Conservation (phyloP, 345 rosid genomes). For the Laguncularia racemosa region DNA sequence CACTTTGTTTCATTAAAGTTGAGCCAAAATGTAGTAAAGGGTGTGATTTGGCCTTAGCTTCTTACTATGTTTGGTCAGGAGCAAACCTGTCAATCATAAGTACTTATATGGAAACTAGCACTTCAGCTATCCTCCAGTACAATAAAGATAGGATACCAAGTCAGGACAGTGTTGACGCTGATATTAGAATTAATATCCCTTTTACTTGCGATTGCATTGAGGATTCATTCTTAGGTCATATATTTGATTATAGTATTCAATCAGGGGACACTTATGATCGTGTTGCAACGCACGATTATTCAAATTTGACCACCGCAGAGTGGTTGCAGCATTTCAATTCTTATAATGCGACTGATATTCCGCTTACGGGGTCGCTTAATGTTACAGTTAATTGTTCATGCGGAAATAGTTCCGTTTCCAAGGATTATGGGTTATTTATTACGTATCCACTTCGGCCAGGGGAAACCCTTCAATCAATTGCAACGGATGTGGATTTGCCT, state of each 20-base stretch:
- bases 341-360: conserved; percentile 26
- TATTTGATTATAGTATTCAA: conserved; percentile 23
- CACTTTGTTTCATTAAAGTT: conserved; percentile 13
- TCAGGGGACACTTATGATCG: conserved; percentile 16
- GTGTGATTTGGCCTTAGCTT: conserved; percentile 48
- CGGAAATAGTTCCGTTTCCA: conserved; percentile 37
- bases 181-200: conserved; percentile 42
- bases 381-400: conserved; percentile 77
- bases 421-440: conserved; percentile 50
- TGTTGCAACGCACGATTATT: conserved; percentile 25
- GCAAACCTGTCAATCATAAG: conserved; percentile 40
- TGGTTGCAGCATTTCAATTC: conserved; percentile 25
- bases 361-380: conserved; percentile 24
- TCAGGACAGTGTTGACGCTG: conserved; percentile 28
- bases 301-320: conserved; percentile 38
- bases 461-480: conserved; percentile 42
- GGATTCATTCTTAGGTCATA: conserved; percentile 40
- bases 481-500: conserved; percentile 22
- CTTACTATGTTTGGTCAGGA: conserved; percentile 43
- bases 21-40: conserved; percentile 35
- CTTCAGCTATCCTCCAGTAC: conserved; percentile 13
- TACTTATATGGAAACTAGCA: conserved; percentile 14
- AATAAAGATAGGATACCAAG: conserved; percentile 26
- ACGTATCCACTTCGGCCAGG: conserved; percentile 61
- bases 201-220: conserved; percentile 62